Evolutionary conservation across 805 yeast genomes (phyloP).

Genomic region (Priceomyces medius): DNA sequence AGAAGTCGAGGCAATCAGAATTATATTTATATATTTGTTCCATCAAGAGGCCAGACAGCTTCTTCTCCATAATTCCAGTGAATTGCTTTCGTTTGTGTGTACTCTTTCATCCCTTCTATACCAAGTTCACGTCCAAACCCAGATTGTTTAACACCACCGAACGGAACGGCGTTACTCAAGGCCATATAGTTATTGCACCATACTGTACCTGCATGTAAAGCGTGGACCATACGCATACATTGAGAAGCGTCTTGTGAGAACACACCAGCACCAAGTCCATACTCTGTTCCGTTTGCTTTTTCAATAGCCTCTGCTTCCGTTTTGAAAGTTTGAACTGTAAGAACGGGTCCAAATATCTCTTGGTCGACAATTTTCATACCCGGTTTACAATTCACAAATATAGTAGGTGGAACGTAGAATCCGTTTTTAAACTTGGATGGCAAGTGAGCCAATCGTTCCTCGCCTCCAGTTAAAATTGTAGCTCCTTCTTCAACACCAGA

Average conservation of each 20-base stretch:
- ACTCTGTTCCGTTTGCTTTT: conserved; percentile 68
- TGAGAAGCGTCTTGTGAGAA: conserved; percentile 65
- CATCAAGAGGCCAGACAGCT: conserved; percentile 14
- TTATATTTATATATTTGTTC: conserved; percentile 6
- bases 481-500: conserved; percentile 48
- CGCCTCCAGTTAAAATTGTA: conserved; percentile 40
- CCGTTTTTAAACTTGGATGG: conserved; percentile 51
- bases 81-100: conserved; percentile 74
- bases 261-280: conserved; percentile 82
- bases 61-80: conserved; percentile 61
- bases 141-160: conserved; percentile 77
- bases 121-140: conserved; percentile 85
- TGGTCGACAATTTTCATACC: conserved; percentile 67
- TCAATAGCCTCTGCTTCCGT: conserved; percentile 66
- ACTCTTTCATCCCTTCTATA: conserved; percentile 64
- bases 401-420: conserved; percentile 70
- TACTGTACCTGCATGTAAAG: conserved; percentile 44
- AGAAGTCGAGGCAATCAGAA: too few relatives aligned
- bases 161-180: conserved; percentile 51
- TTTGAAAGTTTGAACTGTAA: conserved; percentile 61
- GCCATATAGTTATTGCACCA: conserved; percentile 49
- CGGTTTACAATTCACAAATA: conserved; percentile 68
- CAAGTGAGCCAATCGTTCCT: conserved; percentile 40
- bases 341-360: conserved; percentile 90
- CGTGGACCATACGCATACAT: conserved; percentile 63